Base-by-base conservation (phyloP, 305 asterid genomes). In the Solanum hybrid region DNA sequence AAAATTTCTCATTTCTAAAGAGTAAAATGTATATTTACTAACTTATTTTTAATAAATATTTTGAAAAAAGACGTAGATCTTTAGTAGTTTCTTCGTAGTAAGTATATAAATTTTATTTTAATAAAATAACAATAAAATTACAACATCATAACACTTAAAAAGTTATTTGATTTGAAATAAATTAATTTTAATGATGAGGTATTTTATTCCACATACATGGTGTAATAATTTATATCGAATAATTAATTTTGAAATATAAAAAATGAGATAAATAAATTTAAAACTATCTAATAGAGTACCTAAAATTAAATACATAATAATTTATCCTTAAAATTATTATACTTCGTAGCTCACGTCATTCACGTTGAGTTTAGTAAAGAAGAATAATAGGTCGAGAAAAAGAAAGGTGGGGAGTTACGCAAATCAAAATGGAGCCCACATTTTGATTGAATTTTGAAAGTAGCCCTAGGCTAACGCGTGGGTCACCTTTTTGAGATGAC, bases 391-490 rank as follows among this genome's bases (percentile, higher is more conserved):
- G 42, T 26, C 8, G 5, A 3, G 5, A 78, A 79, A 79, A 79
- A n/a, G 57, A 79, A 79, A 36, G 85, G 85, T 35, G 16, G 86
- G 33, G 57, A 78, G 51, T 35, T 20, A 3, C 7, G 39, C 31
- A 78, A 10, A 22, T 78, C 28, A 35, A 78, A 8, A 35, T 35
- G 33, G 86, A 14, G 6, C 33, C 61, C 86, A 36, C 12, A 79
- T 36, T n/a, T 22, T 35, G 51, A 8, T 61, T 35, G 29, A 16
- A 10, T 26, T 75, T 75, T 75, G 37, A 75, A 75, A 75, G 81
- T 3, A 75, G 64, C 79, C 87, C 89, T 89, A 73, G 51, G 89
- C 34, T 82, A 82, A 81, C 90, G 90, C 91, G 92, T 87, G 90
- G 90, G 87, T 39, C 20, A 67, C 22, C 64, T 16, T 51, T 51